These are phyloP conservation scores for Russula lepida DNA, from an alignment of 768 basidiomycete genomes.

Conservation along the genomic window DNA sequence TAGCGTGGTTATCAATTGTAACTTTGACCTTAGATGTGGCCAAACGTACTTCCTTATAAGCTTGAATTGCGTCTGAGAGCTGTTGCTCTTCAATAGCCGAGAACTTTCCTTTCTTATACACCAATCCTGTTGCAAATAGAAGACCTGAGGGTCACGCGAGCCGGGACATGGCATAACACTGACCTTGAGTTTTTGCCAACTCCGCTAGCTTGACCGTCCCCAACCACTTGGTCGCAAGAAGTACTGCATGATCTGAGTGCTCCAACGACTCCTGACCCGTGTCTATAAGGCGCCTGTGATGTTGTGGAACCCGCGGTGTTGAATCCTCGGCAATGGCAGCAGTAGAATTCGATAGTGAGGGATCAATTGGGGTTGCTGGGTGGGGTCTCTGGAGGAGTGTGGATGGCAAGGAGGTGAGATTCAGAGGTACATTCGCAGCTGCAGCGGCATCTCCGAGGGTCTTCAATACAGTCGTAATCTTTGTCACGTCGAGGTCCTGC, in stretches of 20 bases:
- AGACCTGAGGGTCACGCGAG: neutral
- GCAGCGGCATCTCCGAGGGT: slow-evolving; percentile 52
- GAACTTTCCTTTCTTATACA: slow-evolving; percentile 85
- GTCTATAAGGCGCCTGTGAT: neutral
- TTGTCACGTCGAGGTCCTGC: slow-evolving; percentile 65
- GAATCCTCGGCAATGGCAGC: neutral
- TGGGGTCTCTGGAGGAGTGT: slow-evolving; percentile 8
- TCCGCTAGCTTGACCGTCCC: slow-evolving; percentile 58
- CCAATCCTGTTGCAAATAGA: slow-evolving; percentile 45
- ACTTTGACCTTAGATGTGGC: neutral
- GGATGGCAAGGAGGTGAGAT: slow-evolving; percentile 7
- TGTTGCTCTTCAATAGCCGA: slow-evolving; percentile 69
- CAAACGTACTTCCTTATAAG: slow-evolving; percentile 46
- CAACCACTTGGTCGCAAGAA: slow-evolving; percentile 77
- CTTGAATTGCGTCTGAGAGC: slow-evolving; percentile 53
- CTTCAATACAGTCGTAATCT: slow-evolving; percentile 59
- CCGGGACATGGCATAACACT: neutral
- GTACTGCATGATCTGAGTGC: slow-evolving; percentile 50
- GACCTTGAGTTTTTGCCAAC: slow-evolving; percentile 62
- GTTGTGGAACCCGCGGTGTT: neutral
- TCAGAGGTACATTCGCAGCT: slow-evolving; percentile 31
- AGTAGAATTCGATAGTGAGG: neutral
- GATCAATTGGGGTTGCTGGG: neutral
- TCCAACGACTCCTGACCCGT: slow-evolving; percentile 29
- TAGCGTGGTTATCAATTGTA: slow-evolving; percentile 8